A percentile compares a stretch with the other conserved stretches of the same genome.
Evolutionary conservation across 73 alveolate genomes (phyloP).

Genomic region (Paramecium caudatum): DNA sequence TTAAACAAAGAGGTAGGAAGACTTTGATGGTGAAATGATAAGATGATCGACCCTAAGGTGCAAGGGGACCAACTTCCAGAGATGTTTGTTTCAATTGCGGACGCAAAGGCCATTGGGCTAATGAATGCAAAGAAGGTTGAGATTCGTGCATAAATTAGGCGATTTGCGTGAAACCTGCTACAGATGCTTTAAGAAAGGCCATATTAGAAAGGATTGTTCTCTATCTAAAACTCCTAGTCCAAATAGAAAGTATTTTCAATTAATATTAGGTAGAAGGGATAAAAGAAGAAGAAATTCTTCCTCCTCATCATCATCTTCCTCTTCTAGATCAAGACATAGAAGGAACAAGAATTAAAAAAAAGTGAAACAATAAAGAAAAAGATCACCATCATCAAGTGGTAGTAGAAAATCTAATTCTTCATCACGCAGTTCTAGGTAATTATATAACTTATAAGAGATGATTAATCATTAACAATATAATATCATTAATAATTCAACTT

Average conservation of each 20-base stretch:
- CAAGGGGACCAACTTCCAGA: slow-evolving; percentile 82
- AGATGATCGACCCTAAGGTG: slow-evolving; percentile 68
- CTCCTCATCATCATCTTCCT: slow-evolving; percentile 54
- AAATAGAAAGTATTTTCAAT: background rate
- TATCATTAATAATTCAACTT: slow-evolving; percentile 33
- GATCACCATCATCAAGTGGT: slow-evolving; percentile 45
- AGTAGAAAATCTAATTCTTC: background rate
- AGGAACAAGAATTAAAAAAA: background rate
- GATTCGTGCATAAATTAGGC: background rate
- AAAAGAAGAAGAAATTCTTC: slow-evolving; percentile 66
- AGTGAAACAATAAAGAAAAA: background rate
- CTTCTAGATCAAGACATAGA: slow-evolving; percentile 22
- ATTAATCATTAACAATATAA: no score
- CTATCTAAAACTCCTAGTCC: slow-evolving; percentile 70
- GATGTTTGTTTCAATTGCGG: slow-evolving; percentile 90
- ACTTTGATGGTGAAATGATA: slow-evolving; percentile 19
- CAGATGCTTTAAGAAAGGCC: slow-evolving; percentile 81
- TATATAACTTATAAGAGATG: background rate
- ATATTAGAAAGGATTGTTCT: slow-evolving; percentile 79
- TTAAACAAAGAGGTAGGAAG: slow-evolving; percentile 69
- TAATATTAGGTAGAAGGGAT: background rate
- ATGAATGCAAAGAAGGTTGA: slow-evolving; percentile 75
- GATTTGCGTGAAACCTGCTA: slow-evolving; percentile 79
- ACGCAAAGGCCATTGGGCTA: slow-evolving; percentile 88
- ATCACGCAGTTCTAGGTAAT: slow-evolving; percentile 13